Conservation (phyloP, 768 basidiomycete species). For the Tulasnella sp. region DNA sequence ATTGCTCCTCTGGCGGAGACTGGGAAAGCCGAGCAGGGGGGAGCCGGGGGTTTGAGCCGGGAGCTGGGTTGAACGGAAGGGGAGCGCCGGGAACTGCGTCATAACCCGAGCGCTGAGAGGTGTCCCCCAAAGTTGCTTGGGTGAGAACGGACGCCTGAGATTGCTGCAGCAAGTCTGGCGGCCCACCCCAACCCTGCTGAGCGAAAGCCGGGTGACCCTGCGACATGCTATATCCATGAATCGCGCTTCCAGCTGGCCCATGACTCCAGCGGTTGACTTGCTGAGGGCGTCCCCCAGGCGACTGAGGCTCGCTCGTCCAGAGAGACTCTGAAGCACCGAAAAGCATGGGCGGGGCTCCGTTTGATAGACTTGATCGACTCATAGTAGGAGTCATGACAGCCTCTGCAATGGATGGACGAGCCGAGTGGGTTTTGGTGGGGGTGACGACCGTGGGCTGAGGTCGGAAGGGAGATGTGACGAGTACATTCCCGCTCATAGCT, state of each 20-base stretch:
- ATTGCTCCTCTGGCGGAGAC: background rate
- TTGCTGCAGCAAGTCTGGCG: conserved; percentile 11
- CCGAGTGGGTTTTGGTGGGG: background rate
- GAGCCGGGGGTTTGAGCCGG: background rate
- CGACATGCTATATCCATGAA: conserved; percentile 15
- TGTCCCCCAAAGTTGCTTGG: background rate
- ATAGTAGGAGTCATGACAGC: background rate
- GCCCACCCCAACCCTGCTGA: conserved; percentile 9
- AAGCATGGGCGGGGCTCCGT: conserved; percentile 12
- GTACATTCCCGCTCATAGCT: conserved; percentile 12
- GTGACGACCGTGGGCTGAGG: background rate
- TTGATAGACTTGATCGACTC: conserved; percentile 1
- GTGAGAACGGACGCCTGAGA: background rate
- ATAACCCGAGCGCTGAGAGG: background rate
- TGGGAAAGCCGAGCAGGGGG: background rate
- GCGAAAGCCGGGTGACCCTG: background rate
- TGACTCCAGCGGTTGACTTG: background rate
- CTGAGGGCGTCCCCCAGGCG: background rate
- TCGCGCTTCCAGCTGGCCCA: background rate
- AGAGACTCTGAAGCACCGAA: conserved; percentile 20
- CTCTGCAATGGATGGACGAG: background rate
- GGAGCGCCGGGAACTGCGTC: background rate
- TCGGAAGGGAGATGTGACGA: conserved; percentile 3
- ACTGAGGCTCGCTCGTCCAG: background rate
- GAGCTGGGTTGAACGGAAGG: conserved; percentile 15